phyloP scores from a whole-genome alignment of 306 rosid genomes.

The Cyamopsis tetragonoloba region DNA sequence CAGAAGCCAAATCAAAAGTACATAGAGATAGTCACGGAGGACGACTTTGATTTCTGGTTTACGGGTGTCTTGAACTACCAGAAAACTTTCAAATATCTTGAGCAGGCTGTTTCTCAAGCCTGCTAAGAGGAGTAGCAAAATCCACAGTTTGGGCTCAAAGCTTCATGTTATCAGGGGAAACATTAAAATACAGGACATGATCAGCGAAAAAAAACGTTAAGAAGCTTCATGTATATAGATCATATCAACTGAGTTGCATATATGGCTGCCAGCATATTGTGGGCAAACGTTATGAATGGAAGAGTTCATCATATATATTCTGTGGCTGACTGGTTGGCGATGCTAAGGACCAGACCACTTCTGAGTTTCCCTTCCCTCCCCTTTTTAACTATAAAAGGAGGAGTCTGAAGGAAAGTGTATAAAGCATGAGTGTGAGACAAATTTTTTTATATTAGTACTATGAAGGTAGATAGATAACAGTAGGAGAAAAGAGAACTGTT shows the following conservation, averaged over 20 bases:
- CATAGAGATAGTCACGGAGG: slow-evolving; percentile 31
- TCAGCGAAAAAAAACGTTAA: too few species aligned
- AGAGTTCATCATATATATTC: neutral
- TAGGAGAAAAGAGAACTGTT: neutral
- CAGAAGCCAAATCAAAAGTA: slow-evolving; percentile 32
- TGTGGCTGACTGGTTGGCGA: neutral
- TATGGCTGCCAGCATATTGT: neutral
- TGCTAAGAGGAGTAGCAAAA: neutral
- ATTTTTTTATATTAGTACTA: too few species aligned
- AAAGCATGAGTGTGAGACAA: too few species aligned
- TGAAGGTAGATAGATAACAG: neutral
- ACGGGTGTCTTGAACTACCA: slow-evolving; percentile 30
- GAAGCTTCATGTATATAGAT: neutral
- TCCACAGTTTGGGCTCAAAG: neutral
- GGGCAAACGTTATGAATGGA: neutral
- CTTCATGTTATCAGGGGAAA: neutral
- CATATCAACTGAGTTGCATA: neutral
- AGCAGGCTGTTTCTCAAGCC: slow-evolving; percentile 24
- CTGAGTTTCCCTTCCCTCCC: too few species aligned
- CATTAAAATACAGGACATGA: neutral
- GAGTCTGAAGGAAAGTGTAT: too few species aligned
- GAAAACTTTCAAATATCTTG: slow-evolving; percentile 19
- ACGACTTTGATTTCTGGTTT: slow-evolving; percentile 36
- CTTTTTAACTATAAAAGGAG: too few species aligned
- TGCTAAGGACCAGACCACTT: neutral